Evolutionary conservation across 176 grass and related monocot genomes (phyloP).

Genomic region (Canna indica): DNA sequence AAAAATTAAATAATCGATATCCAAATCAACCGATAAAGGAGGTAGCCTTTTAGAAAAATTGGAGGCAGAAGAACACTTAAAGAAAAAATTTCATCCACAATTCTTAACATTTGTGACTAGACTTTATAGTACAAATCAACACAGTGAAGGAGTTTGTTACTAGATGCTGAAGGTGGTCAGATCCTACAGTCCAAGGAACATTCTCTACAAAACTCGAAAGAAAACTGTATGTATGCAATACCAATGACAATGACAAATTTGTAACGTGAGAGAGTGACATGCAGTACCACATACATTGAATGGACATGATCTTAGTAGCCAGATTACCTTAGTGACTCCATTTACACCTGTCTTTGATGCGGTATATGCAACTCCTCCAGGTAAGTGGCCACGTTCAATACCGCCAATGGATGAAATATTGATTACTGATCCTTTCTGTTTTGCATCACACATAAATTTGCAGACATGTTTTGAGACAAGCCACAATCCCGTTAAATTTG

Average conservation of each 20-base stretch:
- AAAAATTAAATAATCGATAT: no score
- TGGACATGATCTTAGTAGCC: not conserved
- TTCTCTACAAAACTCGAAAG: no score
- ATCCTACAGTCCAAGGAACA: not conserved
- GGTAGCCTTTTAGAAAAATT: no score
- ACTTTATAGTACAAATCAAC: not conserved
- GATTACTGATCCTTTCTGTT: conserved; percentile 55
- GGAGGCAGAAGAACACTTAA: no score
- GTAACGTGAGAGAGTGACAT: not conserved
- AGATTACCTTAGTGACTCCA: conserved; percentile 53
- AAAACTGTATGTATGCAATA: no score
- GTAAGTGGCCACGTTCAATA: conserved; percentile 41
- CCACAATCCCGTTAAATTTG: conserved; percentile 81
- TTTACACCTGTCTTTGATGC: conserved; percentile 62
- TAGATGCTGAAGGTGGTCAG: not conserved
- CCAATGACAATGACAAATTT: not conserved
- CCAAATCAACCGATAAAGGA: no score
- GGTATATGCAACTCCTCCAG: conserved; percentile 53
- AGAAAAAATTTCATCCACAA: not conserved
- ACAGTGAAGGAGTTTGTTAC: no score
- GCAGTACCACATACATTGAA: not conserved
- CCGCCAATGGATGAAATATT: conserved; percentile 72
- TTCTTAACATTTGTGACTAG: not conserved
- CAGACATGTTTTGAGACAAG: conserved; percentile 75
- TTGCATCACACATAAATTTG: conserved; percentile 48